Evolutionary conservation across 495 filamentous ascomycete genomes (phyloP).

Genomic region (Sporormia fimetaria): DNA sequence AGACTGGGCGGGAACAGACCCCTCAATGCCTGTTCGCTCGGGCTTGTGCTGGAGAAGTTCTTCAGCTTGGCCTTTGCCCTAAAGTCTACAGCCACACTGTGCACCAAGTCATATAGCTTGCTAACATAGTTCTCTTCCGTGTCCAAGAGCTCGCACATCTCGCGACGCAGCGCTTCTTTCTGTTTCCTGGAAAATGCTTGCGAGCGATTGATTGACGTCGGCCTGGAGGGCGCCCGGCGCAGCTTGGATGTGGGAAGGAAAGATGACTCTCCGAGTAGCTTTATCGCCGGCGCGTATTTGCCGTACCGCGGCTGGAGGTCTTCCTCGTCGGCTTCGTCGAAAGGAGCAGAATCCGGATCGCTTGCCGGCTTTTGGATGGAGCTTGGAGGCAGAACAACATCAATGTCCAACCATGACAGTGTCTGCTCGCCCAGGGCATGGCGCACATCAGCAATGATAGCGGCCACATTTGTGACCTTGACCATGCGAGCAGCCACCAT

Average conservation of each 20-base stretch:
- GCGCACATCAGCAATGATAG: slow-evolving; percentile 59
- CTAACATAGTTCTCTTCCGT: slow-evolving; percentile 89
- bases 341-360: slow-evolving; percentile 29
- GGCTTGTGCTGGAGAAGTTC: slow-evolving; percentile 52
- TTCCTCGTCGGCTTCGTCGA: slow-evolving; percentile 41
- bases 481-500: slow-evolving; percentile 75
- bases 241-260: slow-evolving; percentile 83
- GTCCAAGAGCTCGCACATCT: slow-evolving; percentile 83
- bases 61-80: slow-evolving; percentile 51
- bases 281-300: slow-evolving; percentile 58
- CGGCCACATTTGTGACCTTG: slow-evolving; percentile 59
- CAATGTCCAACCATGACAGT: slow-evolving; percentile 73
- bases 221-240: slow-evolving; percentile 74
- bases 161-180: slow-evolving; percentile 70
- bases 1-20: slow-evolving; percentile 72
- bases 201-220: slow-evolving; percentile 61
- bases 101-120: slow-evolving; percentile 71
- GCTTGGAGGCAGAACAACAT: slow-evolving; percentile 70
- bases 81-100: slow-evolving; percentile 62
- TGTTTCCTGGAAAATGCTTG: slow-evolving; percentile 66
- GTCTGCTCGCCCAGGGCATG: slow-evolving; percentile 64
- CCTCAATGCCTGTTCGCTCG: slow-evolving; percentile 57
- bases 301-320: slow-evolving; percentile 59
- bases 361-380: slow-evolving; percentile 50
- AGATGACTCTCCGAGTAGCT: slow-evolving; percentile 64